phyloP scores from a whole-genome alignment of 2,329 filamentous ascomycete species.

The Stemphylium beticola region DNA sequence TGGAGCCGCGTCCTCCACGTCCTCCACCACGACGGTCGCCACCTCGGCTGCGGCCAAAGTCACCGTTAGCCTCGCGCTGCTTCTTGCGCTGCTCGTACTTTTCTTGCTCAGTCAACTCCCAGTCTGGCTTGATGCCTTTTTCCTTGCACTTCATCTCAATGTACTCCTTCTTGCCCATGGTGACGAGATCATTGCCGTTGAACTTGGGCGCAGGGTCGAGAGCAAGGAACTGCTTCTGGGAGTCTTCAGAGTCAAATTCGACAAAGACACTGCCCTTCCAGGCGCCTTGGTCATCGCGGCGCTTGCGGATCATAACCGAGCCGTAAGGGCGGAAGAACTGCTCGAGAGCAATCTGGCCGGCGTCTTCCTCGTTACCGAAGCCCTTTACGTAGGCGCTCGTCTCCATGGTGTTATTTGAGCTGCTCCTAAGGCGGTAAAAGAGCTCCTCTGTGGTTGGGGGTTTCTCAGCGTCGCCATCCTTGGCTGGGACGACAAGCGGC shows the following conservation, averaged over 20 bases:
- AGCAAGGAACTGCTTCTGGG: slow-evolving; percentile 78
- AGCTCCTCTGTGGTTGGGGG: slow-evolving; percentile 48
- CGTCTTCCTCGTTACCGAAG: slow-evolving; percentile 82
- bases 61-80: slow-evolving; percentile 32
- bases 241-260: slow-evolving; percentile 82
- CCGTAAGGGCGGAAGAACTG: slow-evolving; percentile 86
- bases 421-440: slow-evolving; percentile 57
- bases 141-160: slow-evolving; percentile 60
- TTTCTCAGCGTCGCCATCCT: slow-evolving; percentile 39
- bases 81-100: slow-evolving; percentile 17
- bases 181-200: slow-evolving; percentile 77
- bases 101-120: slow-evolving; percentile 43
- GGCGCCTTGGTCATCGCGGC: slow-evolving; percentile 69
- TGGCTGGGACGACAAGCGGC: slow-evolving; percentile 56
- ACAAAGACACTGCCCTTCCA: slow-evolving; percentile 99
- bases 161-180: slow-evolving; percentile 90
- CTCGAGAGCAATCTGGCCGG: slow-evolving; percentile 92
- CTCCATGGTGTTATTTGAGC: slow-evolving; percentile 69
- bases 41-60: slow-evolving; percentile 37
- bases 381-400: slow-evolving; percentile 91
- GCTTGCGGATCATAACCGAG: slow-evolving; percentile 81
- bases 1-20: slow-evolving; percentile 39
- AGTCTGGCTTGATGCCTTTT: slow-evolving; percentile 54
- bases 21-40: slow-evolving; percentile 37
- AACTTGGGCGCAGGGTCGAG: slow-evolving; percentile 83